Evolutionary conservation across 208 protist genomes (phyloP).

Genomic region (Trypanosoma avium): DNA sequence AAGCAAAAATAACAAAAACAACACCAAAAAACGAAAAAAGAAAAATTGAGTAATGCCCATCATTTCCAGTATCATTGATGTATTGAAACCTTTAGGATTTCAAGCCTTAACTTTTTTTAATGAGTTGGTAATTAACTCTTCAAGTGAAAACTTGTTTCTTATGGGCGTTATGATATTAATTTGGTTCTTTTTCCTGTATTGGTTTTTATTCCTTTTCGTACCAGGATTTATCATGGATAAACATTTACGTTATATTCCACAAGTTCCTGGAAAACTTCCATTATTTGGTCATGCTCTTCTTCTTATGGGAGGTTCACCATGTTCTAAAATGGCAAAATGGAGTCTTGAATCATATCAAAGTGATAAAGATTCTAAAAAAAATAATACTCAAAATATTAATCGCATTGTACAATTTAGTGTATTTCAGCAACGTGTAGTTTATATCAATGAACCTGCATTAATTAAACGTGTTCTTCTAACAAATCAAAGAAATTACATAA

Average conservation of each 20-base stretch:
- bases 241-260: conserved; percentile 67
- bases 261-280: conserved; percentile 58
- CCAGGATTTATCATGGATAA: conserved; percentile 64
- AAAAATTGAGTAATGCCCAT: not conserved
- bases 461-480: conserved; percentile 82
- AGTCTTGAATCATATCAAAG: conserved; percentile 55
- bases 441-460: conserved; percentile 80
- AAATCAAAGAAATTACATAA: conserved; percentile 86
- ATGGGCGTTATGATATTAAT: conserved; percentile 18
- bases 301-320: conserved; percentile 63
- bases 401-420: conserved; percentile 79
- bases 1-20: too few species aligned
- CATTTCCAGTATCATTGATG: not conserved
- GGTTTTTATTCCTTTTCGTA: conserved; percentile 45
- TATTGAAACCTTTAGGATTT: not conserved
- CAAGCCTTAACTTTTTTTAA: not conserved
- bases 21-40: too few species aligned
- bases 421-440: conserved; percentile 74
- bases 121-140: not conserved
- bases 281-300: conserved; percentile 78
- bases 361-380: conserved; percentile 8
- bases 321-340: conserved; percentile 80
- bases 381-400: conserved; percentile 21
- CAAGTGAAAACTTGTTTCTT: conserved; percentile 1
- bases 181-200: conserved; percentile 40